Evolutionary conservation across 106 monocot species (phyloP).

Genomic region (Hemerocallis citrina): DNA sequence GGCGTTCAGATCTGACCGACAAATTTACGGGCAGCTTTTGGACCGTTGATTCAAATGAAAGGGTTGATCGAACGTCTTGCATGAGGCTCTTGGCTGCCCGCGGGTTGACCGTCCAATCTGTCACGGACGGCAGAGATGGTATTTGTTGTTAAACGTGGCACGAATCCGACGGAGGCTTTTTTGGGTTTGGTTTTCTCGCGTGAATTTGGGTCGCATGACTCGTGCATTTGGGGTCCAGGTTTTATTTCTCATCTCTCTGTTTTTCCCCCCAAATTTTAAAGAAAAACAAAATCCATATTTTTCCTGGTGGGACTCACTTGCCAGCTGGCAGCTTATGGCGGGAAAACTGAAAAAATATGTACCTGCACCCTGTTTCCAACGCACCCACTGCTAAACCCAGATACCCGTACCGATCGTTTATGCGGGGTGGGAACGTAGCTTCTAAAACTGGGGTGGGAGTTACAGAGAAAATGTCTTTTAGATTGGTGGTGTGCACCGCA

Average conservation of each 20-base stretch:
- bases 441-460: too few relatives aligned
- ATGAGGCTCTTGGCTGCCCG: not conserved
- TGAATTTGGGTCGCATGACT: constrained; percentile 29
- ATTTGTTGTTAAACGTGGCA: constrained; percentile 13
- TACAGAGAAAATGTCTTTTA: too few relatives aligned
- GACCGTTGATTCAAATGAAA: constrained; percentile 8
- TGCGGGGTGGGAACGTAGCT: too few relatives aligned
- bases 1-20: constrained; percentile 46
- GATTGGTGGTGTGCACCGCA: too few relatives aligned
- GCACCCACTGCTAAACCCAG: too few relatives aligned
- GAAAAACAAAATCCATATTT: too few relatives aligned
- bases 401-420: too few relatives aligned
- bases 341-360: too few relatives aligned
- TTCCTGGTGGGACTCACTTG: too few relatives aligned
- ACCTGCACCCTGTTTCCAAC: too few relatives aligned
- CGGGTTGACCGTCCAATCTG: constrained; percentile 32
- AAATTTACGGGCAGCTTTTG: constrained; percentile 4
- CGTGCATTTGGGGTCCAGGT: constrained; percentile 11
- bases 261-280: too few relatives aligned
- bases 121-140: constrained; percentile 37
- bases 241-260: not conserved
- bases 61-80: constrained; percentile 24
- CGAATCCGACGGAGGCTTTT: not conserved
- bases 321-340: too few relatives aligned
- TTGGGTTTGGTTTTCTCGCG: constrained; percentile 20